Evolutionary conservation across 2,329 filamentous ascomycete species (phyloP).

Genomic region (Paracoccidioides brasiliensis): DNA sequence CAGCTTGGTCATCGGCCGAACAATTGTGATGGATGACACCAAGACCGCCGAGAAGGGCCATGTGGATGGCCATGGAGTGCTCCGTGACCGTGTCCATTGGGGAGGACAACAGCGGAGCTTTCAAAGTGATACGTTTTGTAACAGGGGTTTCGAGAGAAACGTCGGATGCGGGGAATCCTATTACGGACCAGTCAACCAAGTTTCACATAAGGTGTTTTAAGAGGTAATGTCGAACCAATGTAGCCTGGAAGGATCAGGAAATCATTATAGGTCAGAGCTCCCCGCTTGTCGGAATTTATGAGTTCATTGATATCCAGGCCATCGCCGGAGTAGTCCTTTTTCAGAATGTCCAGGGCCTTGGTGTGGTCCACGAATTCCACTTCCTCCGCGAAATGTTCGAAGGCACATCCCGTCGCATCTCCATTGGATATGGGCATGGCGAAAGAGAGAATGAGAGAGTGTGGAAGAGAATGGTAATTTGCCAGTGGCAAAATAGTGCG

Average conservation of each 20-base stretch:
- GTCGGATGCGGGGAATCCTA: slow-evolving; percentile 78
- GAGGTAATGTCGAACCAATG: slow-evolving; percentile 49
- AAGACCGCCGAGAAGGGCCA: slow-evolving; percentile 41
- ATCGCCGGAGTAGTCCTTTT: slow-evolving; percentile 67
- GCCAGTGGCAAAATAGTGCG: slow-evolving; percentile 14
- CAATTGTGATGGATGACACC: slow-evolving; percentile 99
- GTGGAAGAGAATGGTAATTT: slow-evolving; percentile 20
- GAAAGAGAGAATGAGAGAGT: slow-evolving; percentile 11
- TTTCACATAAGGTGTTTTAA: background rate
- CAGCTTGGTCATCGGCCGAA: slow-evolving; percentile 89
- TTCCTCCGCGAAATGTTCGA: slow-evolving; percentile 31
- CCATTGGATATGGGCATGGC: slow-evolving; percentile 64
- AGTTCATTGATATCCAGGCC: slow-evolving; percentile 77
- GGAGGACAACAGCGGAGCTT: slow-evolving; percentile 92
- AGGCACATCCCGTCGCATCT: slow-evolving; percentile 40
- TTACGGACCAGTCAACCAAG: slow-evolving; percentile 4
- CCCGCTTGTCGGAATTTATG: slow-evolving; percentile 80
- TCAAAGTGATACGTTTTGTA: slow-evolving; percentile 89
- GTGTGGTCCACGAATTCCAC: slow-evolving; percentile 56
- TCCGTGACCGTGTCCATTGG: slow-evolving; percentile 99
- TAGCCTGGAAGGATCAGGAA: slow-evolving; percentile 94
- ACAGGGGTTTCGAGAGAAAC: slow-evolving; percentile 81
- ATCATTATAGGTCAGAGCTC: slow-evolving; percentile 96
- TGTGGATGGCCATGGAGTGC: slow-evolving; percentile 98
- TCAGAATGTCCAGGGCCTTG: slow-evolving; percentile 66